phyloP scores from a whole-genome alignment of 768 basidiomycete genomes.

The Collybia mongolica region DNA sequence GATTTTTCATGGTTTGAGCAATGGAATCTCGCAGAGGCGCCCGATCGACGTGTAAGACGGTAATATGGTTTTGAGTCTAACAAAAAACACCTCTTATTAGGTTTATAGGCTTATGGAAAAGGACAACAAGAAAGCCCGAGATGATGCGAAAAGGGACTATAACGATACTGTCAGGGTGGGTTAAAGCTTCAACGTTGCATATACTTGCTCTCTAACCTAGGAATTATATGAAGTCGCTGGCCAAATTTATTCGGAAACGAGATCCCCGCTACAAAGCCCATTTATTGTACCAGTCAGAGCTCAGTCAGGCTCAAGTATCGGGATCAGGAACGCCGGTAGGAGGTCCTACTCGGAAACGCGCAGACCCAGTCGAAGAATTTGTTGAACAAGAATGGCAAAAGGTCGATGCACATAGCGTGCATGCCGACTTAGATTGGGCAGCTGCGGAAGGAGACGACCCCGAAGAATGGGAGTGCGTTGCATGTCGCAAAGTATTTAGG shows the following conservation, averaged over 20 bases:
- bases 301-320: slow-evolving; percentile 24
- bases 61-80: slow-evolving; percentile 16
- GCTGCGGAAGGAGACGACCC: slow-evolving; percentile 66
- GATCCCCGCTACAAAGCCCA: slow-evolving; percentile 85
- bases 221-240: slow-evolving; percentile 52
- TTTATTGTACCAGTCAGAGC: slow-evolving; percentile 46
- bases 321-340: slow-evolving; percentile 28
- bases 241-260: slow-evolving; percentile 77
- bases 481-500: slow-evolving; percentile 84
- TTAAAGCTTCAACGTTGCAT: not conserved
- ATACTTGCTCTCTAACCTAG: not conserved
- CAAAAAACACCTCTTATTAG: too few species aligned
- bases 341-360: slow-evolving; percentile 21
- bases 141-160: slow-evolving; percentile 86
- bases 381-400: slow-evolving; percentile 93
- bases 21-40: slow-evolving; percentile 83
- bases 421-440: slow-evolving; percentile 75
- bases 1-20: slow-evolving; percentile 86
- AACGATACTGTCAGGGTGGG: slow-evolving; percentile 87
- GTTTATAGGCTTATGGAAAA: slow-evolving; percentile 80
- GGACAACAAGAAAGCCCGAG: slow-evolving; percentile 91
- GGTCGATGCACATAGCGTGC: slow-evolving; percentile 38
- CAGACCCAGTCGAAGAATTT: slow-evolving; percentile 41
- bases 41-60: slow-evolving; percentile 83
- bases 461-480: slow-evolving; percentile 95